A percentile compares a stretch with the other conserved stretches of the same genome.
phyloP scores from a whole-genome alignment of 179 eudicot species.

The Heliamphora pulchella region DNA sequence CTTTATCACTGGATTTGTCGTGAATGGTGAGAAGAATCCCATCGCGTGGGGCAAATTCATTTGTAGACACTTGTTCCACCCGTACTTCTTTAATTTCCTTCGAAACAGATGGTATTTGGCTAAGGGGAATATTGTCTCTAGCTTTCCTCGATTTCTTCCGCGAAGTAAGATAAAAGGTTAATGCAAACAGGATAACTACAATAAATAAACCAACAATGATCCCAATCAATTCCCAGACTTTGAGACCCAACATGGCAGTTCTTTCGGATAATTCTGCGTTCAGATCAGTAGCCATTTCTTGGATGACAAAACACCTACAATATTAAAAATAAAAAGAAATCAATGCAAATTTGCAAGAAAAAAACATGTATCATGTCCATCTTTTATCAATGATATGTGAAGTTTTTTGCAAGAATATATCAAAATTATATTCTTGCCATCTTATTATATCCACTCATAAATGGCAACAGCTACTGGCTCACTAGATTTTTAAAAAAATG shows the following conservation, averaged over 20 bases:
- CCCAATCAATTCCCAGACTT: constrained; percentile 82
- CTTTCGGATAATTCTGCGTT: constrained; percentile 44
- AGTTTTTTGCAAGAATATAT: neutral
- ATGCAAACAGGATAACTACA: constrained; percentile 44
- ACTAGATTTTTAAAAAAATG: neutral
- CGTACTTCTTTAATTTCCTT: constrained; percentile 92
- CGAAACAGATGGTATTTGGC: constrained; percentile 70
- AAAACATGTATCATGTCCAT: neutral
- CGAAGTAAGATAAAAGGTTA: constrained; percentile 45
- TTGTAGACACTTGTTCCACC: constrained; percentile 55
- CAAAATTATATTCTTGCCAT: neutral
- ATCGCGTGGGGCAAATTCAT: constrained; percentile 45
- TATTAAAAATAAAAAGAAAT: constrained; percentile 5
- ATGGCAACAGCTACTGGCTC: constrained; percentile 2
- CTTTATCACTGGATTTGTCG: constrained; percentile 65
- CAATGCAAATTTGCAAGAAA: constrained; percentile 10
- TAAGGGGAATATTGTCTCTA: constrained; percentile 42
- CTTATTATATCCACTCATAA: neutral
- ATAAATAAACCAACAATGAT: constrained; percentile 59
- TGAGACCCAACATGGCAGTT: constrained; percentile 45
- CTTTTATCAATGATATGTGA: neutral
- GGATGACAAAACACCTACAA: constrained; percentile 26
- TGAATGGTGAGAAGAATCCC: constrained; percentile 65
- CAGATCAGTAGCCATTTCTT: constrained; percentile 56
- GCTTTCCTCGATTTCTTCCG: constrained; percentile 56